Evolutionary conservation across 352 stramenopile species (phyloP), one percentile per base, ranked within the genome.

Genomic region (Phytophthora tubulina): DNA sequence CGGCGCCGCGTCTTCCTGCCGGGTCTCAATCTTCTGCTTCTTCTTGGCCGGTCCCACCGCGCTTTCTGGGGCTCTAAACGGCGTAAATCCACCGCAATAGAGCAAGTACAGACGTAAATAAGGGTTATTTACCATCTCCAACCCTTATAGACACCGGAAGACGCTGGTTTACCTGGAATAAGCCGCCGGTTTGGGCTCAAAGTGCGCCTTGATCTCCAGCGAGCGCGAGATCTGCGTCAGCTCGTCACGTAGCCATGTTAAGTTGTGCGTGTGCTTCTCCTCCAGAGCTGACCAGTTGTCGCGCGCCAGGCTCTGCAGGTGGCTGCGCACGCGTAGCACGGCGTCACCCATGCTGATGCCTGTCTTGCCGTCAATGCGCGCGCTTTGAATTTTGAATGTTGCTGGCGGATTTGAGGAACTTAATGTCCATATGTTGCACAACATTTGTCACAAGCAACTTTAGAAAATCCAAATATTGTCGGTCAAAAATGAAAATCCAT

Each of bases 261-360:
- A 60, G 41, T 88, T 87, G 46, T 35, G 35, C 33, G 65, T 78
- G 36, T 91, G 81, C 8, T 64, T 42, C 41, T 81, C 63, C 59
- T 94, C 84, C 53, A 92, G 48, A 41, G 49, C 69, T 32, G 60
- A 57, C 68, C 85, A 89, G 58, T 91, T 75, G 13, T 88, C 84
- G 38, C 77, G 82, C 55, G 81, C 82, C 21, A 90, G 60, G 33
- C 75, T 69, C 59, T 86, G 82, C 48, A 94, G 69, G 38, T 85
- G 81, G 53, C 77, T 66, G 59, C 82, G 83, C 60, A 91, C 80
- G 71, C 80, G 83, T 63, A 85, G 73, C 67, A 92, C 84, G 59
- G 82, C 84, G 65, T 94, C 86, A 38, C 84, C 75, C 84, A 94
- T 92, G 41, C 46, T 46, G 27, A 33, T 54, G 56, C 67, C 48